phyloP scores from a whole-genome alignment of 2,329 filamentous ascomycete species.

The Diaporthe sp. region DNA sequence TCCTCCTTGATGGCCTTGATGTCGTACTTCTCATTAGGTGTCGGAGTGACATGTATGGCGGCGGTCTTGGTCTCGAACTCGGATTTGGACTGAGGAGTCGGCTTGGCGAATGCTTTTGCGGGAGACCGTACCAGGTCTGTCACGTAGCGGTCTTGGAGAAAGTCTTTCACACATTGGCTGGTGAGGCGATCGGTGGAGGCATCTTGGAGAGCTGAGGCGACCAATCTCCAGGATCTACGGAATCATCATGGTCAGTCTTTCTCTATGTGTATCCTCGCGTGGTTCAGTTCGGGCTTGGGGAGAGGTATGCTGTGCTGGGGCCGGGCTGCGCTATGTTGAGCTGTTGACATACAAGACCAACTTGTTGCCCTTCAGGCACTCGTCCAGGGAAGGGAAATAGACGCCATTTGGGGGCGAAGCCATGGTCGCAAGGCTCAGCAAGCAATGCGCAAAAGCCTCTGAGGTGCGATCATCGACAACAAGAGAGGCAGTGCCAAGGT shows the following conservation, averaged over 20 bases:
- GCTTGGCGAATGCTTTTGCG: constrained; percentile 74
- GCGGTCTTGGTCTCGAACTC: constrained; percentile 88
- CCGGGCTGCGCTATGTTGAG: not conserved
- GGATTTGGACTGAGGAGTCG: constrained; percentile 74
- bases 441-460: constrained; percentile 41
- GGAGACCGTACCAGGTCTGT: constrained; percentile 78
- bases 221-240: constrained; percentile 72
- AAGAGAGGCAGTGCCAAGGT: constrained; percentile 37
- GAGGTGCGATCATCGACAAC: constrained; percentile 41
- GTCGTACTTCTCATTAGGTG: constrained; percentile 76
- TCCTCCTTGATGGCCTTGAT: constrained; percentile 87
- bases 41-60: constrained; percentile 84
- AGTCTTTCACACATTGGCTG: constrained; percentile 71
- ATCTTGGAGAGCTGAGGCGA: constrained; percentile 71
- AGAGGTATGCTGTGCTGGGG: not conserved
- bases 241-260: constrained; percentile 37
- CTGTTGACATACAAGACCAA: constrained; percentile 78
- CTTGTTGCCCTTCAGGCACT: constrained; percentile 85
- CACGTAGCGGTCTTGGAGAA: constrained; percentile 80
- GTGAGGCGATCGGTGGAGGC: constrained; percentile 67
- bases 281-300: not conserved
- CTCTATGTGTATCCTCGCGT: not conserved
- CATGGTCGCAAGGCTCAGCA: constrained; percentile 74
- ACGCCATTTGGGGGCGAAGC: constrained; percentile 77
- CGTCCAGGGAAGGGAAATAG: constrained; percentile 88